Evolutionary conservation across 352 stramenopile species (phyloP), one percentile per base, ranked within the genome.

Genomic region (Globisporangium cylindrosporum): DNA sequence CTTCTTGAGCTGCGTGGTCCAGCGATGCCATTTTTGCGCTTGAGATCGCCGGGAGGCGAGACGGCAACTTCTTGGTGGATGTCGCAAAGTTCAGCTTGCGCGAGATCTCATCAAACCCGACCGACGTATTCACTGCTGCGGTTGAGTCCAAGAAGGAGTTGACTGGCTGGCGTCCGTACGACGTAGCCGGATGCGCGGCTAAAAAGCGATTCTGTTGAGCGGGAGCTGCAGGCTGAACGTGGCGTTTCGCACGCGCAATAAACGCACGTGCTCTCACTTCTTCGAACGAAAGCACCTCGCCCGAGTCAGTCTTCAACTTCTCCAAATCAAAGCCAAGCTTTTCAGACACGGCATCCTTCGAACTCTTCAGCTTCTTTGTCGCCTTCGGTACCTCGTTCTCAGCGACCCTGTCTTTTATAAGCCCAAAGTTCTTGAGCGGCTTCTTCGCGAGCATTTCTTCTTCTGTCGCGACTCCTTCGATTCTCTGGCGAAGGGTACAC

Each of bases 351-450:
- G 49, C 15, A 54, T 62, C 64, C 60, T 48, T 67, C n/a, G 27
- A 18, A 32, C 12, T 74, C 59, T 61, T 79, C 70, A 15, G 73
- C 53, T 59, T 68, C 65, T 65, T 73, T 32, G 53, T 15, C 38
- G 15, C 38, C 24, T 65, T 73, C 25, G 53, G 24, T 5, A 12
- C 43, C 15, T 58, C 43, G 32, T 6, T 15, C 55, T 58, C 3
- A 12, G 10, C 14, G 22, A 53, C 22, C 18, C 57, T 59, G 1
- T 43, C 46, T 18, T 55, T 59, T 4, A 9, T 53, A 1, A 48
- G 12, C 14, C 61, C 41, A 59, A 92, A 94, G 63, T 94, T 94
- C 68, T 94, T 94, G 0, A 94, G 63, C n/a, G 86, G 84, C 65
- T 90, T 83, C 63, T 87, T 74, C 5, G 81, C 75, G 38, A 94